Base-by-base conservation (phyloP, 228 moss, liverwort and hornwort species). In the Sphagnum fallax region DNA sequence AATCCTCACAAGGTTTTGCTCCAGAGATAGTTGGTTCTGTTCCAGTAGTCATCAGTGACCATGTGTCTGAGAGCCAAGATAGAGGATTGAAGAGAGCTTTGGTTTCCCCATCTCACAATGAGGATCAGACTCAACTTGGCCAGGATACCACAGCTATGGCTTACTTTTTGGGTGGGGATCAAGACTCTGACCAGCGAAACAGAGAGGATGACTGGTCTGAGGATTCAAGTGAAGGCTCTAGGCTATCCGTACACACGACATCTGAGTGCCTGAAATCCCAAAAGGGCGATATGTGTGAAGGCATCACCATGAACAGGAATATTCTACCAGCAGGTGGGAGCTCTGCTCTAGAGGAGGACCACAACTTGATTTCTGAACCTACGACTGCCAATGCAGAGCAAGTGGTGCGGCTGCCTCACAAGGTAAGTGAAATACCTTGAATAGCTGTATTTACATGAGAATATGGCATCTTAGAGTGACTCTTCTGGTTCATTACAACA, bases 91-190 rank as follows among this genome's bases (percentile, higher is more conserved):
- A 81, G 81, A 16, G 70, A 80, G 62, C 52, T 75, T 51, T 90
- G 84, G 75, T 51, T 79, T 68, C 60, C 66, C 79, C 48, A 76
- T 60, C 50, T 76, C 82, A 81, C 62, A 71, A 68, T 48, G 81
- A 79, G 47, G 69, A 62, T 12, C 60, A 77, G 52, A 66, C 86
- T 32, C 75, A 81, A 70, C 69, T 92, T 5, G 92, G 87, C 64
- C 83, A 84, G 64, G 95, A 92, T 48, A 92, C 88, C 5, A 79
- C 88, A 52, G 90, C 84, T 4, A 91, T 94, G 90, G 88, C 88
- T 6, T 92, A 81, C 52, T 85, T 92, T 49, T 83, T 95, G 47
- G 83, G 82, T 52, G 91, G 91, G 16, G 88, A 87, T 53, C 67
- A 60, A 53, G 72, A 71, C 4, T 16, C 74, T 12, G 91, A 79